Base-by-base conservation (phyloP, 148 eudicot species). In the Camellia lanceoleosa region DNA sequence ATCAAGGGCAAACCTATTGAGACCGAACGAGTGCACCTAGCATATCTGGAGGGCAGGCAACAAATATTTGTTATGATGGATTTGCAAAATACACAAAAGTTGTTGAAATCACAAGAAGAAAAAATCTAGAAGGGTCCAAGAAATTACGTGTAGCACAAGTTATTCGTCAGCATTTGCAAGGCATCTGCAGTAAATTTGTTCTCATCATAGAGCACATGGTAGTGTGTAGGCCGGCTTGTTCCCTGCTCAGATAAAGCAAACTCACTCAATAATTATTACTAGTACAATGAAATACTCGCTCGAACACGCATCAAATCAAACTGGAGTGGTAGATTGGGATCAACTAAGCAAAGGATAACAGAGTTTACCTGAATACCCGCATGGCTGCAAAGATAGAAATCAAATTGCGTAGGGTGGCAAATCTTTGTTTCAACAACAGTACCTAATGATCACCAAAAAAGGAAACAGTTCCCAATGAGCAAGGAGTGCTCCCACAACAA, bases 21-120 rank as follows among this genome's bases (percentile, higher is more conserved):
- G 8, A 95, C 98, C 0, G 98, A 91, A 2, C 98, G 91, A 4
- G 98, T 95, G 76, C 98, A 95, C 66, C 98, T 86, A 8, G 93
- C 98, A 79, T 90, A 95, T 19, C 98, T 95, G 89, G 41, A 67
- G 67, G 11, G 42, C 46, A 15, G 30, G 61, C 18, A 56, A 41
- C 14, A 47, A 11, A 62, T 46, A 10, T 14, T 9, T 7, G 7
- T 73, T 49, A 16, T 14, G 19, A 49, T 44, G 52, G 51, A 14
- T 78, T 52, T 38, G 10, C 11, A 71, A 71, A 42, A 51, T 1
- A 38, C 59, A 15, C 15, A 60, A 68, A 41, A 18, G 52, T 18
- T 18, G 49, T 23, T 11, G 73, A 43, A 52, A 51, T 20, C 5
- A 23, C 63, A 54, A 67, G 49, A 5, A 61, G 13, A 47, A 43